These are phyloP conservation scores for Xylaria digitata DNA, from an alignment of 2,329 filamentous ascomycete genomes.

Conservation along the genomic window DNA sequence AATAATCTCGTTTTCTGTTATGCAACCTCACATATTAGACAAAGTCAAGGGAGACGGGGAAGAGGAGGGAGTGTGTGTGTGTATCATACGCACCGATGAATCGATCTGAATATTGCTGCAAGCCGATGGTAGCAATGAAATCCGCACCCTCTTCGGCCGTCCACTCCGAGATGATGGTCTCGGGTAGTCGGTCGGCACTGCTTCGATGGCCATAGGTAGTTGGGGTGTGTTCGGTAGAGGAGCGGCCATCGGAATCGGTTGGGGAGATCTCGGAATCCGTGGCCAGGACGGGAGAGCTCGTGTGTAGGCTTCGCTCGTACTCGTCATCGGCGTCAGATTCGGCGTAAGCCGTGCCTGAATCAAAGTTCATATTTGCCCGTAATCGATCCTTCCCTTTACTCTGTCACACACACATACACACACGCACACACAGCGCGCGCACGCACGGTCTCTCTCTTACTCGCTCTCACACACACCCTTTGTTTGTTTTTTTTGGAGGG, in stretches of 20 bases:
- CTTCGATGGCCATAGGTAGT: slow-evolving; percentile 78
- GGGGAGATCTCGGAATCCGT: slow-evolving; percentile 76
- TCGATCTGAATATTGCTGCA: slow-evolving; percentile 83
- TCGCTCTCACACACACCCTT: neutral
- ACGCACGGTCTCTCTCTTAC: slow-evolving; percentile 14
- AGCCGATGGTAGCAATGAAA: slow-evolving; percentile 82
- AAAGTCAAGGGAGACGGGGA: slow-evolving; percentile 18
- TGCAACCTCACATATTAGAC: slow-evolving; percentile 38
- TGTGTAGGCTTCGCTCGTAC: slow-evolving; percentile 78
- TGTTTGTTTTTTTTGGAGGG: too few relatives aligned
- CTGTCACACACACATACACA: neutral
- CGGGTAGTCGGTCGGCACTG: slow-evolving; percentile 74
- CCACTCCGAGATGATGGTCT: slow-evolving; percentile 83
- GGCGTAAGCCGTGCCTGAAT: slow-evolving; percentile 76
- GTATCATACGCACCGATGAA: slow-evolving; percentile 76
- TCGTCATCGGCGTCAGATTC: slow-evolving; percentile 87
- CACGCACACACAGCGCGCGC: neutral
- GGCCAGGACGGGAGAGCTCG: slow-evolving; percentile 73
- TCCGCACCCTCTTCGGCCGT: slow-evolving; percentile 89
- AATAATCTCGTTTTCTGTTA: slow-evolving; percentile 88
- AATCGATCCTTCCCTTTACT: slow-evolving; percentile 2
- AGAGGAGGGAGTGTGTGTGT: slow-evolving; percentile 6
- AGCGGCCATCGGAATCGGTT: slow-evolving; percentile 77
- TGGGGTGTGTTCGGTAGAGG: slow-evolving; percentile 78
- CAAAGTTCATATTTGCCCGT: slow-evolving; percentile 65